phyloP scores from a whole-genome alignment of 495 filamentous ascomycete species.

The Hypomontagnella submonticulosa region DNA sequence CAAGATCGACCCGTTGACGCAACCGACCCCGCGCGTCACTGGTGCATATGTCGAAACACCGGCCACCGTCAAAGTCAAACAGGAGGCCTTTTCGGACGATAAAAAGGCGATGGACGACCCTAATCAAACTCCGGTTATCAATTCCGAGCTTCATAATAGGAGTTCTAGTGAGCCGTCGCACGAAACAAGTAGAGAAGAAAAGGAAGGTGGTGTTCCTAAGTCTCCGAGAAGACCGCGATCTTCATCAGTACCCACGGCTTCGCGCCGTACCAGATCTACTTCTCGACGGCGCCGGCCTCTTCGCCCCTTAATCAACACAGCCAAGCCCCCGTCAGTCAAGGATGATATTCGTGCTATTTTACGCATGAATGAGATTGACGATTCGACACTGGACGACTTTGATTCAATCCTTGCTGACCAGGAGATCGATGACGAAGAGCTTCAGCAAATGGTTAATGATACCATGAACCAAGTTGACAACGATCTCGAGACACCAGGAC shows the following conservation, averaged over 20 bases:
- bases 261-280: conserved; percentile 46
- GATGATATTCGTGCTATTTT: conserved; percentile 63
- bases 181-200: neutral
- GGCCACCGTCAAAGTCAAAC: conserved; percentile 54
- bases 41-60: conserved; percentile 66
- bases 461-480: conserved; percentile 50
- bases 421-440: conserved; percentile 38
- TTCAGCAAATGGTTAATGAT: conserved; percentile 44
- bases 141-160: conserved; percentile 18
- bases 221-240: conserved; percentile 32
- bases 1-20: conserved; percentile 57
- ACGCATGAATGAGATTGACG: conserved; percentile 60
- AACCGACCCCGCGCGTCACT: conserved; percentile 61
- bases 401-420: conserved; percentile 53
- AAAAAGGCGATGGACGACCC: conserved; percentile 6
- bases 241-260: conserved; percentile 38
- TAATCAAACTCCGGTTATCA: conserved; percentile 5
- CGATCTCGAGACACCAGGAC: conserved; percentile 44
- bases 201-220: conserved; percentile 1
- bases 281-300: conserved; percentile 52
- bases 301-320: conserved; percentile 58
- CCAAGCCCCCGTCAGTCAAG: conserved; percentile 57
- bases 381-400: conserved; percentile 65
- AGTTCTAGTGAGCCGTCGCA: conserved; percentile 29
- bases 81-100: conserved; percentile 21